phyloP scores from a whole-genome alignment of 2,329 filamentous ascomycete species.

The Pseudopithomyces maydicus region DNA sequence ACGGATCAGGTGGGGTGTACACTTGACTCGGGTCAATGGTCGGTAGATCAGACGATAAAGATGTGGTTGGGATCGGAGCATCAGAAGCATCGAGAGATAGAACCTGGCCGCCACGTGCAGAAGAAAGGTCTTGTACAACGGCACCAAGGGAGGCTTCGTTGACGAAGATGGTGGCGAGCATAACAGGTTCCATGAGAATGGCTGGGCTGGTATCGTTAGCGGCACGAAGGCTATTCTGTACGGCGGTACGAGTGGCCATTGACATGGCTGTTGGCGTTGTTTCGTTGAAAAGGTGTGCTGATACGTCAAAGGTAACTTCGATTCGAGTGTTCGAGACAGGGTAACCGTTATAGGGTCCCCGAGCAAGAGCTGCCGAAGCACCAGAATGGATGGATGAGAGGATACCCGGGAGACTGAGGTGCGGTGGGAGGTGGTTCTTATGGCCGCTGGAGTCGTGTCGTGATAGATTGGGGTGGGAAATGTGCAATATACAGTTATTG shows the following conservation, averaged over 20 bases:
- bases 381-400: constrained; percentile 72
- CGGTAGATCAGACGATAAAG: constrained; percentile 31
- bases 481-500: constrained; percentile 73
- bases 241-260: constrained; percentile 66
- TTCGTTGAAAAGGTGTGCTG: constrained; percentile 67
- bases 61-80: constrained; percentile 10
- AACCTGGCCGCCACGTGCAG: constrained; percentile 74
- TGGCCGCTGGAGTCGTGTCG: constrained; percentile 39
- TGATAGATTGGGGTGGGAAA: constrained; percentile 59
- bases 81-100: constrained; percentile 64
- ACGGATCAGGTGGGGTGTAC: constrained; percentile 89
- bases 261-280: constrained; percentile 71
- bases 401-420: constrained; percentile 56
- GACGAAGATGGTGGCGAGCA: constrained; percentile 85
- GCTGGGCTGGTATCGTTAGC: constrained; percentile 62
- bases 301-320: constrained; percentile 69
- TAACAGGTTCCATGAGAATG: constrained; percentile 87
- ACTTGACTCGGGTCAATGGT: constrained; percentile 74
- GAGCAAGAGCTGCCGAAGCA: constrained; percentile 78
- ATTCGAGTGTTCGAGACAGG: constrained; percentile 79
- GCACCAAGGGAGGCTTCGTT: constrained; percentile 80
- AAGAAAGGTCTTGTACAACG: constrained; percentile 81
- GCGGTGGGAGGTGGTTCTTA: constrained; percentile 58
- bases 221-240: constrained; percentile 70
- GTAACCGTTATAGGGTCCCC: constrained; percentile 80